A percentile compares a stretch with the other conserved stretches of the same genome.
Conservation (phyloP, 2,329 filamentous ascomycete genomes). For the Capronia coronata region DNA sequence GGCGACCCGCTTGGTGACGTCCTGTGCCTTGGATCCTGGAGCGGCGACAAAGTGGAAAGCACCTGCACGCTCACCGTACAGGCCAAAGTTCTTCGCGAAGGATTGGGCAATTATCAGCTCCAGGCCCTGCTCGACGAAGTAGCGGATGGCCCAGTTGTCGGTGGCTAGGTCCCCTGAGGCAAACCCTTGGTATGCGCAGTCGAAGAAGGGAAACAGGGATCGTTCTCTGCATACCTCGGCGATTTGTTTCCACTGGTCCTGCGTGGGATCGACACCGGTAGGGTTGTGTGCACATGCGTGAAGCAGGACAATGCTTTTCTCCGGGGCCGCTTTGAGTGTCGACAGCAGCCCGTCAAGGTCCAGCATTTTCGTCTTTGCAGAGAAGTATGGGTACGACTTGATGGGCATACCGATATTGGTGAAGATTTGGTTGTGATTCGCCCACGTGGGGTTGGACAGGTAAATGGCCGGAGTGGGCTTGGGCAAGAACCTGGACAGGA, state of each 20-base stretch:
- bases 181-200: conserved; percentile 91
- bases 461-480: conserved; percentile 66
- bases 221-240: conserved; percentile 68
- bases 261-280: conserved; percentile 89
- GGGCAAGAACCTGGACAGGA: conserved; percentile 86
- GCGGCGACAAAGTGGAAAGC: conserved; percentile 90
- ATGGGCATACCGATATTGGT: conserved; percentile 74
- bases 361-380: conserved; percentile 77
- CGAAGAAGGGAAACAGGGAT: conserved; percentile 95
- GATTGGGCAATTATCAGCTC: conserved; percentile 55
- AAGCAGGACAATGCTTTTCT: conserved; percentile 78
- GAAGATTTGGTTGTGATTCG: conserved; percentile 98
- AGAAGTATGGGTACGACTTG: conserved; percentile 89
- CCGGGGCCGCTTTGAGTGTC: conserved; percentile 62
- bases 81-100: conserved; percentile 63
- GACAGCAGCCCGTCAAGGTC: conserved; percentile 85
- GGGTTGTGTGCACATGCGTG: conserved; percentile 98
- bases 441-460: conserved; percentile 93
- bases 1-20: conserved; percentile 59
- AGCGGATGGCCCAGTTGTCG: conserved; percentile 86
- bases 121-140: conserved; percentile 92
- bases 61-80: conserved; percentile 93
- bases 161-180: conserved; percentile 79
- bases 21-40: conserved; percentile 59
- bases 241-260: conserved; percentile 90